Base-by-base conservation (phyloP, 2,329 filamentous ascomycete species). In the Xylariaceae sp. region DNA sequence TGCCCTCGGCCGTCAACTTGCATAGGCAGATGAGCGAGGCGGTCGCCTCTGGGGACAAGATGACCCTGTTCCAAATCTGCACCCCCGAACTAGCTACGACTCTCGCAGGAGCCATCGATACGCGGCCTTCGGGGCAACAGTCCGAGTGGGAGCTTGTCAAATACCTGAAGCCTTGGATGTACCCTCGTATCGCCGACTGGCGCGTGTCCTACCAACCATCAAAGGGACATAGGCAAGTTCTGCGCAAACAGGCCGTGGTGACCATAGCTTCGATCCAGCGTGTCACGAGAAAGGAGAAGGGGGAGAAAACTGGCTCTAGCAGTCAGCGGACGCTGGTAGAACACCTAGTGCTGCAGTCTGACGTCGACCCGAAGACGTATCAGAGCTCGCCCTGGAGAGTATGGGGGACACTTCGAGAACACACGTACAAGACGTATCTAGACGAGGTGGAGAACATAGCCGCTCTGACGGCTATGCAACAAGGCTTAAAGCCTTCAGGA, bases 321-420 rank as follows among this genome's bases (percentile, higher is more conserved):
- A 69, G 64, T 45, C 68, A 70, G 34, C 71, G 71, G 54, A 66
- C 73, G 49, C 73, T 82, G 51, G 60, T 72, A 2, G 85, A 89
- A 67, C 79, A 87, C 54, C 49, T 88, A 4, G 81, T 85, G 30
- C 50, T 88, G 34, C 77, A 79, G 55, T 56, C 71, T 19, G 42
- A 62, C 22, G 48, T 75, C 33, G 64, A 72, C 55, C 65, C 63
- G 35, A 61, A 56, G 40, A 76, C 74, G 16, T 76, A 67, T 49
- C 57, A 67, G 55, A 60, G 70, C 42, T 64, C 61, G 19, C 66
- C 71, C 2, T 88, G 84, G 84, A 71, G 68, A 57, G 61, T 87
- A 38, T 84, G 82, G 75, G 83, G 84, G 12, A 83, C 78, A 16
- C 65, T 78, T 22, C 61, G 72, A 32, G 72, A 77, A 52, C 79